These are phyloP conservation scores for Tylopilus sp. DNA, from an alignment of 768 basidiomycete species.

Conservation along the genomic window DNA sequence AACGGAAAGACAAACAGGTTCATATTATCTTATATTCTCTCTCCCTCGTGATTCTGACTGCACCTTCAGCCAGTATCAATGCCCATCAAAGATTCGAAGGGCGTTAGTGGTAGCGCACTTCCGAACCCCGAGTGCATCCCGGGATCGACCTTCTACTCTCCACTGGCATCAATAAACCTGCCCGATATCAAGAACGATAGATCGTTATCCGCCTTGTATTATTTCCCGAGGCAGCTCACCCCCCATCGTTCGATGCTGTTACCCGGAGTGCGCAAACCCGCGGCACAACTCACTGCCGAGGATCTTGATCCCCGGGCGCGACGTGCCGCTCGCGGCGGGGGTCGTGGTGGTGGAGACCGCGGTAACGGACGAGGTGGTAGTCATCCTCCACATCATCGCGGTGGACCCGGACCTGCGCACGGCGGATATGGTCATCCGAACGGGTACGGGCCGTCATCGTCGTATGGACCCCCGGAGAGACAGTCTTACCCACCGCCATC, in stretches of 20 bases:
- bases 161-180: conserved; percentile 55
- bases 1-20: conserved; percentile 76
- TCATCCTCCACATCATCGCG: conserved; percentile 14
- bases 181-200: conserved; percentile 85
- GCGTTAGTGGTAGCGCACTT: conserved; percentile 75
- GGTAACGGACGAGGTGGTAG: conserved; percentile 32
- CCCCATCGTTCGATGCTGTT: conserved; percentile 86
- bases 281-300: conserved; percentile 55
- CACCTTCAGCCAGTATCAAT: conserved; percentile 65
- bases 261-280: conserved; percentile 60
- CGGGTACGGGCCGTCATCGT: conserved; percentile 18
- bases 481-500: conserved; percentile 18
- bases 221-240: conserved; percentile 81
- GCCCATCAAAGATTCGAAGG: conserved; percentile 64
- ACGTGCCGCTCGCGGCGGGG: conserved; percentile 49
- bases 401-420: conserved; percentile 3
- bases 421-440: conserved; percentile 13
- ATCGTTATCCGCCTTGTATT: conserved; percentile 83
- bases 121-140: conserved; percentile 89
- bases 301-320: conserved; percentile 71
- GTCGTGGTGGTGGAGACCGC: conserved; percentile 39
- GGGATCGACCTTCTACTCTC: conserved; percentile 84
- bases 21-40: conserved; percentile 23
- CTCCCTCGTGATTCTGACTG: conserved; percentile 14
- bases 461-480: conserved; percentile 19